Conservation (phyloP, 148 eudicot genomes). For the Agrostemma githago region DNA sequence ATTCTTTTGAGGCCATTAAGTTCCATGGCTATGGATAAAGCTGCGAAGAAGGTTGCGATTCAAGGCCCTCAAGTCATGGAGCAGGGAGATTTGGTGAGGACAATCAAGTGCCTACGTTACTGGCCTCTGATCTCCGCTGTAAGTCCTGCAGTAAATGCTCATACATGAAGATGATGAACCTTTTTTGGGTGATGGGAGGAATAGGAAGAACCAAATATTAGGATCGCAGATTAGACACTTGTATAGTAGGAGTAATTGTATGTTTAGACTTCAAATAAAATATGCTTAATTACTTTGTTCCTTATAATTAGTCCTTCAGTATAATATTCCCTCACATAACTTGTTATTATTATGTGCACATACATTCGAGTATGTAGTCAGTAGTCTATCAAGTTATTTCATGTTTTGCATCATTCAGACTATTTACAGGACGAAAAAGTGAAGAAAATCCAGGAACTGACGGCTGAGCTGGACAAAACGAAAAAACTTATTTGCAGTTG, state of each 20-base stretch:
- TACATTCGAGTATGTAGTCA: background rate
- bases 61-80: conserved; percentile 20
- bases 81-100: conserved; percentile 22
- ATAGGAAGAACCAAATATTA: background rate
- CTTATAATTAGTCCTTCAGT: background rate
- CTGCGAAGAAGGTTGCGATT: conserved; percentile 32
- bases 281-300: background rate
- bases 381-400: background rate
- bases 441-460: conserved; percentile 30
- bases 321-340: background rate
- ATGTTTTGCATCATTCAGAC: background rate
- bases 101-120: conserved; percentile 16
- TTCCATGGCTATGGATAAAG: conserved; percentile 42
- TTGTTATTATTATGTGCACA: background rate
- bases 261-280: background rate
- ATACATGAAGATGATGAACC: too few species aligned
- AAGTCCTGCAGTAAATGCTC: conserved; percentile 11
- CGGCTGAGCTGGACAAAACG: conserved; percentile 34
- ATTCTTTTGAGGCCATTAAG: conserved; percentile 30
- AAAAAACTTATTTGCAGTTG: conserved; percentile 33
- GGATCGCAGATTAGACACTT: background rate
- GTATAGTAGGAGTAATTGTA: background rate
- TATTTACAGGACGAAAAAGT: conserved; percentile 35
- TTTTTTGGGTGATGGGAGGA: too few species aligned
- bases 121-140: conserved; percentile 24